Base-by-base conservation (phyloP, 768 basidiomycete genomes). In the Tulasnella calospora region DNA sequence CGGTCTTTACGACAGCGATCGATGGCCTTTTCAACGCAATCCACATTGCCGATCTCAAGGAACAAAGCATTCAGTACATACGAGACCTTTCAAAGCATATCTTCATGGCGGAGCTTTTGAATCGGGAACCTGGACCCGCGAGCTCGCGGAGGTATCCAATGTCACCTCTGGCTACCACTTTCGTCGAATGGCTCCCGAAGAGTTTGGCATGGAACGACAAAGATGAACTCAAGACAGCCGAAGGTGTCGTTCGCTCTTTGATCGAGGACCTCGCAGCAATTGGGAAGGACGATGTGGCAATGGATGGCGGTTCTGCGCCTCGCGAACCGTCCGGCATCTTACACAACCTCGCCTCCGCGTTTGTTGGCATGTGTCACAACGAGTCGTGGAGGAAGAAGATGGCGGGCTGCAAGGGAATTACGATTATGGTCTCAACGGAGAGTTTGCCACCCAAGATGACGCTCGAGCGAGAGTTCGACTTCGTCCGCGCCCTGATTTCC, bases 341-440 rank as follows among this genome's bases (percentile, higher is more conserved):
- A 72, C 92, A 95, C 82, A 92, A 95, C 80, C 87, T 99, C 67
- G 91, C 93, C 8, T 90, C 89, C 79, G 90, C 94, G 21, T 94
- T 98, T 85, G 91, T 89, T 67, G 90, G 92, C 2, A 87, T 98
- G 35, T 98, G 96, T 82, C 89, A 96, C 77, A 96, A 98, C 78
- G 95, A 96, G 82, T 88, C 93, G 0, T 98, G 96, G 96, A 88
- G 88, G 3, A 88, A 90, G 76, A 98, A 98, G 84, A 91, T 91
- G 82, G 97, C 96, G 12, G 98, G 95, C 17, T 95, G 94, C 81
- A 87, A 86, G 71, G 97, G 95, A 3, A 92, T 99, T 83, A 89
- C 89, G 79, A 90, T 96, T 74, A 89, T 99, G 85, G 89, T 92
- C 0, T 85, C 86, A 74, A 90, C 92, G 23, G 89, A 92, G 0